phyloP scores from a whole-genome alignment of 371 early-diverging fungal genomes.

The Rhizomucor miehei region DNA sequence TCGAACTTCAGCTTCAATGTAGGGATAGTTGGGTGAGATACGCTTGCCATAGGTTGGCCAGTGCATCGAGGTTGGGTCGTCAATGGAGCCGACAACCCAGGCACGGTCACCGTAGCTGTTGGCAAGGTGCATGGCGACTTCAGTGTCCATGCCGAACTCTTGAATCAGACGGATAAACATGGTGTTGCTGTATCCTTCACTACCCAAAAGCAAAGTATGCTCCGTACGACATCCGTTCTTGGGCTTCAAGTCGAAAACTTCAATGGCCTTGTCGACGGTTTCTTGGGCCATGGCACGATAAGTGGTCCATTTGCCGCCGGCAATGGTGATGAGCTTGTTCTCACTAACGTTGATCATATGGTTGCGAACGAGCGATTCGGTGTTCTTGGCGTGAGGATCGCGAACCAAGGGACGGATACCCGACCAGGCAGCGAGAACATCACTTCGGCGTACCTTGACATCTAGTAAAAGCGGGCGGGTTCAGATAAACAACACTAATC shows the following conservation, averaged over 20 bases:
- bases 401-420: conserved; percentile 99
- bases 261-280: conserved; percentile 90
- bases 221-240: conserved; percentile 69
- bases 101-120: conserved; percentile 96
- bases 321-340: conserved; percentile 90
- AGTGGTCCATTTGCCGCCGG: conserved; percentile 99
- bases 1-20: conserved; percentile 94
- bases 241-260: conserved; percentile 63
- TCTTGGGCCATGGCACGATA: conserved; percentile 99
- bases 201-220: conserved; percentile 79
- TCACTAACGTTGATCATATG: conserved; percentile 92
- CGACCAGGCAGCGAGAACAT: conserved; percentile 97
- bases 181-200: conserved; percentile 82
- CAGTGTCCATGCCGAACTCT: conserved; percentile 91
- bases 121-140: conserved; percentile 91
- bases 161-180: conserved; percentile 92
- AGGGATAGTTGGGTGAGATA: conserved; percentile 86
- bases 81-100: conserved; percentile 85
- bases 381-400: conserved; percentile 90
- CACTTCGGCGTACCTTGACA: conserved; percentile 91
- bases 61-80: conserved; percentile 65
- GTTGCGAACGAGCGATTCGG: conserved; percentile 93
- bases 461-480: too few relatives aligned
- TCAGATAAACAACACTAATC: too few relatives aligned
- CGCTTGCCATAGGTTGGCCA: conserved; percentile 85